Evolutionary conservation across 1,139 yeast species (phyloP).

Genomic region (Diutina sp.): DNA sequence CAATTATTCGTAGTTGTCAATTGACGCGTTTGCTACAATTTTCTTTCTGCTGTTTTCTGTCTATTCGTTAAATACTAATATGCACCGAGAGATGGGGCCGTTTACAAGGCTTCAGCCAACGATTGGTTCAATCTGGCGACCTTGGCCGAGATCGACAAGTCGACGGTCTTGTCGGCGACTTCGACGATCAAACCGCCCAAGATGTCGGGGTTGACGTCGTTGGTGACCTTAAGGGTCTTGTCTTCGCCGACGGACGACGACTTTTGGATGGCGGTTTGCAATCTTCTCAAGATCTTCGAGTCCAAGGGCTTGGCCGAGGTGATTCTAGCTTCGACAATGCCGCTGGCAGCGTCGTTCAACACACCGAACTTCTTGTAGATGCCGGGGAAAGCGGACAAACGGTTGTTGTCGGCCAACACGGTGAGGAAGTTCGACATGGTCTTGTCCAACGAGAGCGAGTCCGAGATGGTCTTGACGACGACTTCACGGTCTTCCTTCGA

Average conservation of each 20-base stretch:
- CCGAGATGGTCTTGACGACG: slow-evolving; percentile 50
- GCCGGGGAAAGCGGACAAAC: slow-evolving; percentile 57
- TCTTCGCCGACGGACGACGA: slow-evolving; percentile 77
- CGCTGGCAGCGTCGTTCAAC: slow-evolving; percentile 81
- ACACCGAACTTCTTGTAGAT: slow-evolving; percentile 63
- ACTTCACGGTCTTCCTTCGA: slow-evolving; percentile 60
- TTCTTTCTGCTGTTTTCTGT: not conserved
- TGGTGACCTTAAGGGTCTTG: slow-evolving; percentile 74
- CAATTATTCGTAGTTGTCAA: no score
- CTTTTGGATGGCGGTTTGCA: slow-evolving; percentile 66
- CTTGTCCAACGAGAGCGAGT: slow-evolving; percentile 52
- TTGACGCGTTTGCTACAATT: not conserved
- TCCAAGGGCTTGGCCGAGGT: slow-evolving; percentile 85
- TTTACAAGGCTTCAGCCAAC: slow-evolving; percentile 67
- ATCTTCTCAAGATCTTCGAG: slow-evolving; percentile 63
- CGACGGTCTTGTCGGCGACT: slow-evolving; percentile 95
- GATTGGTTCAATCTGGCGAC: slow-evolving; percentile 82
- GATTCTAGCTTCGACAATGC: slow-evolving; percentile 86
- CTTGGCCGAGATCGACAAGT: slow-evolving; percentile 76
- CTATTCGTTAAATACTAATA: slow-evolving; percentile 1
- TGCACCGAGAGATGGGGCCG: not conserved
- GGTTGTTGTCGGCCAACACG: slow-evolving; percentile 91
- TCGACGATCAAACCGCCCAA: slow-evolving; percentile 94
- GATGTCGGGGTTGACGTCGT: slow-evolving; percentile 78
- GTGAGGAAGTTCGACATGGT: slow-evolving; percentile 69